Evolutionary conservation across 495 filamentous ascomycete genomes (phyloP).

Genomic region (Pyrenula massariospora): DNA sequence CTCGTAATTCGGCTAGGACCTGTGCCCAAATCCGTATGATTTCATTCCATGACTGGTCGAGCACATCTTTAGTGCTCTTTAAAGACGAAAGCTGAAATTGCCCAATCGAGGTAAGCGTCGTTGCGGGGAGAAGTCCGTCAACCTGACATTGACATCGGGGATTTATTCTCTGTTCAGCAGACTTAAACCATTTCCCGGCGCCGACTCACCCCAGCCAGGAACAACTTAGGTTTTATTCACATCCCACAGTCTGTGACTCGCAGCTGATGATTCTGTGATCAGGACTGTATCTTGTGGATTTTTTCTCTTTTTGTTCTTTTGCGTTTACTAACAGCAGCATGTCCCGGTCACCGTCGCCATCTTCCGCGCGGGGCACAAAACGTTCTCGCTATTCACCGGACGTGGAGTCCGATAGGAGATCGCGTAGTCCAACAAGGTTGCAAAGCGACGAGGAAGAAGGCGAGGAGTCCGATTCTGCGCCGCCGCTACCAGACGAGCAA

Average conservation of each 20-base stretch:
- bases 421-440: not conserved
- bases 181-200: not conserved
- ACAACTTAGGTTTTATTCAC: not conserved
- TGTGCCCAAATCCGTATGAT: no score
- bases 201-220: not conserved
- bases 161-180: no score
- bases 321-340: not conserved
- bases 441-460: not conserved
- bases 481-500: slow-evolving; percentile 39
- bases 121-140: no score
- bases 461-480: slow-evolving; percentile 14
- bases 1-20: no score
- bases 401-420: not conserved
- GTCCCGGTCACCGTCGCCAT: not conserved
- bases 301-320: not conserved
- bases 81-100: no score
- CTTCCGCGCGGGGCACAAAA: not conserved
- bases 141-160: no score
- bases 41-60: no score
- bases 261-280: not conserved
- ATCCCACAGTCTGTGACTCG: not conserved
- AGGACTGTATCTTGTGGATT: not conserved
- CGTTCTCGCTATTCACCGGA: not conserved
- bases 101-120: not conserved
- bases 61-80: no score